phyloP scores from a whole-genome alignment of 106 monocot species.

The Vanilla planifolia region DNA sequence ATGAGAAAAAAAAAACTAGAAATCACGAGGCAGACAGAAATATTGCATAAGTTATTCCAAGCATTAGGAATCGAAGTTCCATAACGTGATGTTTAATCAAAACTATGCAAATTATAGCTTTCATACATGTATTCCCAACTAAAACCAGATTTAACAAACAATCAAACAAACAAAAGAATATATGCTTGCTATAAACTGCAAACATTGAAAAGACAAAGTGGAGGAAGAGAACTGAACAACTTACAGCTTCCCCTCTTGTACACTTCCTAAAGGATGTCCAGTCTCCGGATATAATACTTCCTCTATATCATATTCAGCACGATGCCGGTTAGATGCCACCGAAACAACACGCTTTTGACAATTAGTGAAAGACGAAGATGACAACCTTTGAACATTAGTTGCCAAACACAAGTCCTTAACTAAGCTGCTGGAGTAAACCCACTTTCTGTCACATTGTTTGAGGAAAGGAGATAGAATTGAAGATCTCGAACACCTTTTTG shows the following conservation, averaged over 20 bases:
- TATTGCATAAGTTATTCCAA: too few species aligned
- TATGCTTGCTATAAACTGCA: too few species aligned
- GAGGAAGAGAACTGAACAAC: neutral
- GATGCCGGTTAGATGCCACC: conserved; percentile 19
- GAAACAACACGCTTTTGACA: conserved; percentile 21
- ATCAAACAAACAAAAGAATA: too few species aligned
- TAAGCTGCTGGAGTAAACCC: neutral
- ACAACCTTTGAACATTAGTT: conserved; percentile 3
- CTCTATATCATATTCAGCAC: conserved; percentile 28
- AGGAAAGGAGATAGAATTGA: neutral
- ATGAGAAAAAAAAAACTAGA: too few species aligned
- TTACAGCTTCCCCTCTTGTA: conserved; percentile 25
- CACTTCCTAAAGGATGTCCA: conserved; percentile 15
- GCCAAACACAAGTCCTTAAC: conserved; percentile 8
- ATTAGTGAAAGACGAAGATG: conserved; percentile 5
- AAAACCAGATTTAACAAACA: too few species aligned
- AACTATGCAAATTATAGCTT: too few species aligned
- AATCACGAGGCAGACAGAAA: too few species aligned
- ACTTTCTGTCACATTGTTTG: neutral
- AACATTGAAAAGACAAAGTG: neutral
- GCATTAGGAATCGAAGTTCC: too few species aligned
- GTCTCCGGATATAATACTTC: conserved; percentile 10
- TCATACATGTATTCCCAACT: neutral
- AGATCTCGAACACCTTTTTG: conserved; percentile 10
- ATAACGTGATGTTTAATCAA: too few species aligned